phyloP scores from a whole-genome alignment of 306 rosid species.

The Canavalia gladiata region DNA sequence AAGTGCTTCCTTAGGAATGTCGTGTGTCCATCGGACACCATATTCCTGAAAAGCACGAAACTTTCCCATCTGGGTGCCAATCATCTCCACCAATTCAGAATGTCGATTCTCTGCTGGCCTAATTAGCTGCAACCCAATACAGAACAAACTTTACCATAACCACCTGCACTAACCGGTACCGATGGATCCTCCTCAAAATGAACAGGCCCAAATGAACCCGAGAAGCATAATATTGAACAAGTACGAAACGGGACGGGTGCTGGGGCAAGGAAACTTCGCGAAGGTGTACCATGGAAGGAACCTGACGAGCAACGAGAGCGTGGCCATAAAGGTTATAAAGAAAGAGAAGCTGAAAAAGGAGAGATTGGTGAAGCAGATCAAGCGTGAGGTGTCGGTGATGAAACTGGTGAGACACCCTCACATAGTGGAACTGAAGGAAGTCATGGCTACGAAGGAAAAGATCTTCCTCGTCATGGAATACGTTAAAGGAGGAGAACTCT shows the following conservation, averaged over 20 bases:
- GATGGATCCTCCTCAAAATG: constrained; percentile 39
- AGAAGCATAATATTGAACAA: constrained; percentile 67
- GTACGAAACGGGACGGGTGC: constrained; percentile 77
- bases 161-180: neutral
- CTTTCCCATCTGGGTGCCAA: constrained; percentile 43
- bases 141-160: neutral
- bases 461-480: constrained; percentile 79
- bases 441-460: constrained; percentile 82
- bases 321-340: constrained; percentile 77
- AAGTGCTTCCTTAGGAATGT: constrained; percentile 37
- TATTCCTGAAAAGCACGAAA: constrained; percentile 42
- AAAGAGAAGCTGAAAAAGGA: constrained; percentile 75
- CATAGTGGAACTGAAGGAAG: constrained; percentile 81
- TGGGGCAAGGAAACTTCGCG: constrained; percentile 89
- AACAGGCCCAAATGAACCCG: neutral
- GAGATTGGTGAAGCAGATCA: constrained; percentile 72
- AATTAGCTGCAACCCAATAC: neutral
- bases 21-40: constrained; percentile 47
- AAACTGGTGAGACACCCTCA: constrained; percentile 75
- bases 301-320: constrained; percentile 65
- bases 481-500: constrained; percentile 75
- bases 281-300: constrained; percentile 70
- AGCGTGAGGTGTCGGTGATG: constrained; percentile 83
- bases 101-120: constrained; percentile 12
- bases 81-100: constrained; percentile 36